Evolutionary conservation across 306 rosid species (phyloP), one percentile per base, ranked within the genome.

Genomic region (Inga oerstediana): DNA sequence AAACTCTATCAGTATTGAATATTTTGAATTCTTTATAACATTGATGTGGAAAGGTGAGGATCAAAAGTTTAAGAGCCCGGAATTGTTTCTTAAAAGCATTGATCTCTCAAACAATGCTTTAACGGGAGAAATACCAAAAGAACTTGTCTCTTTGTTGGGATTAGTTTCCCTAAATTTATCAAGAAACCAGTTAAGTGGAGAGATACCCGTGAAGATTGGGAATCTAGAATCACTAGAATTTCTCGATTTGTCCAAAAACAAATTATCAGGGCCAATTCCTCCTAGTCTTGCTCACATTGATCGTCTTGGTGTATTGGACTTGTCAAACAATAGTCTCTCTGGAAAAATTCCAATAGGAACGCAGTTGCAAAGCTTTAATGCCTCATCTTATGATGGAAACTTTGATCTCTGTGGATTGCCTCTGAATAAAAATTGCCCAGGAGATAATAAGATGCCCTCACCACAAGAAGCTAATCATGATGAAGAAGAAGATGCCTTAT

Each of bases 71-170:
- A 77, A 7, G 34, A 75, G 41, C 8, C 68, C 79, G 0, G 37
- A 68, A 4, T 0, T 13, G 17, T 20, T 44, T 14, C 6, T 76
- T 0, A 78, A 71, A 58, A 58, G 45, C 3, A 83, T 83, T 72
- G 79, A 83, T 37, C 82, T 83, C 45, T 77, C 86, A 2, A 83
- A 48, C 61, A 83, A 83, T 51, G 32, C 52, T n/a, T 22, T 83
- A 0, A 34, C 32, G 4, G 82, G 86, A 0, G 37, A 78, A 62
- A 83, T 83, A 34, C 82, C 86, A 3, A 37, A 1, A 24, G 82
- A 83, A 48, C 7, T 83, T 64, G 69, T 16, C 44, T n/a, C 13
- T 10, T 68, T 76, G 5, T 0, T 7, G 46, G 85, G 68, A 46
- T 46, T 81, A 44, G 32, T 46, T 62, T 81, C 74, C 17, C 15